Percentiles rank a stretch among this genome's conserved stretches.
These are phyloP conservation scores for Penicillium concentricum DNA, from an alignment of 2,329 filamentous ascomycete species.

Conservation along the genomic window DNA sequence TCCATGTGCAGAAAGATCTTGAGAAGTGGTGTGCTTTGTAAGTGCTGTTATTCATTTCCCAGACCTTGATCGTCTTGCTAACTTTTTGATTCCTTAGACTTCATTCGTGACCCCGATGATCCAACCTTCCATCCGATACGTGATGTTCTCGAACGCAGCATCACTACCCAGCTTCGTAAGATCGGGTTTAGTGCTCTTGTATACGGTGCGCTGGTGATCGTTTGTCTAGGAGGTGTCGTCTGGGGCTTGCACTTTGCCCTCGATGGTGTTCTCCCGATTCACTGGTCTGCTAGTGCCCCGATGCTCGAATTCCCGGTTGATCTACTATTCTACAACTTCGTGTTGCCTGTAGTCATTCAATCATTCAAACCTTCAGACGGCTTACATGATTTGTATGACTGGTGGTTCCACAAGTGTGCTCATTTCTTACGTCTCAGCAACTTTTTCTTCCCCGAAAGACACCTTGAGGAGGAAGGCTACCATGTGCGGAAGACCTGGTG, in stretches of 20 bases:
- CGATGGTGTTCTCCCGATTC: constrained; percentile 76
- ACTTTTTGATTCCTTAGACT: constrained; percentile 56
- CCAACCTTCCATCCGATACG: constrained; percentile 97
- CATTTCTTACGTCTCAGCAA: constrained; percentile 76
- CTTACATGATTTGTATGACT: constrained; percentile 81
- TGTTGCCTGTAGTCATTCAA: constrained; percentile 83
- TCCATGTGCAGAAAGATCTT: constrained; percentile 99
- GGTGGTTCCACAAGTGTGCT: constrained; percentile 93
- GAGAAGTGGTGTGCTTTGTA: constrained; percentile 88
- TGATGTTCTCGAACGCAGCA: constrained; percentile 89
- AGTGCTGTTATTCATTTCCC: constrained; percentile 38
- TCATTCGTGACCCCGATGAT: constrained; percentile 96
- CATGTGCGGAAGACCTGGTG: constrained; percentile 62
- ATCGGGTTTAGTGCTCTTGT: constrained; percentile 95
- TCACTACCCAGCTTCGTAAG: constrained; percentile 90
- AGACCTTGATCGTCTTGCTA: not conserved
- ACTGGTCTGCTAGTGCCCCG: constrained; percentile 89
- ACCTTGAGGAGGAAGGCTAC: constrained; percentile 76
- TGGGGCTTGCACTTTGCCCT: constrained; percentile 77
- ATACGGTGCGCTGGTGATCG: constrained; percentile 86
- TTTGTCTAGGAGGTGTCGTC: constrained; percentile 92
- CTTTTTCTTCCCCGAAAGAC: constrained; percentile 86
- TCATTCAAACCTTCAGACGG: constrained; percentile 83
- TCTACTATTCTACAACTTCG: constrained; percentile 92
- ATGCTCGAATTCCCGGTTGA: constrained; percentile 93